A percentile compares a stretch with the other conserved stretches of the same genome.
phyloP scores from a whole-genome alignment of 345 rosid genomes.

The Citrus unshiu region DNA sequence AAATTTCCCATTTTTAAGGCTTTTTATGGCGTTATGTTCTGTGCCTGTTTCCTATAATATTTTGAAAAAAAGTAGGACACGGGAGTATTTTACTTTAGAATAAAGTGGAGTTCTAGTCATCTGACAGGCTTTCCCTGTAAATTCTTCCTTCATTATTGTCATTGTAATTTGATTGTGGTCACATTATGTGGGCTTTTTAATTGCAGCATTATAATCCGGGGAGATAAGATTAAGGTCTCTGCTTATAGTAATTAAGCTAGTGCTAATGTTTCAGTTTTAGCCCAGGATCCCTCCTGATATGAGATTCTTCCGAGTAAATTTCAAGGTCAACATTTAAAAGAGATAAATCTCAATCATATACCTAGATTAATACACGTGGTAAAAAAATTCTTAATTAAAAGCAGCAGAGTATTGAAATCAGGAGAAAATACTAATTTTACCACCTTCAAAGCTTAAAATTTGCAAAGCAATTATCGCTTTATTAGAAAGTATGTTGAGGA shows the following conservation, averaged over 20 bases:
- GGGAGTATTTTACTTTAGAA: neutral
- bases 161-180: neutral
- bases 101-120: neutral
- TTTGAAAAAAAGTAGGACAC: neutral
- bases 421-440: neutral
- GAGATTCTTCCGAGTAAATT: no score
- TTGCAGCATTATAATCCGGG: neutral
- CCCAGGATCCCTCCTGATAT: no score
- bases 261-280: no score
- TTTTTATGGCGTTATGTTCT: neutral
- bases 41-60: neutral
- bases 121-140: neutral
- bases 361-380: no score
- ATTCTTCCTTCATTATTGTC: neutral
- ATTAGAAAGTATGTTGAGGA: no score
- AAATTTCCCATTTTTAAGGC: neutral
- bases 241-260: no score
- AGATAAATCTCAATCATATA: no score
- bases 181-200: neutral
- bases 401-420: no score
- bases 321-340: no score
- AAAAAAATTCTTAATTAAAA: no score
- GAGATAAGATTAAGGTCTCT: neutral
- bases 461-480: neutral
- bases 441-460: neutral